Evolutionary conservation across 1,284 basidiomycete genomes (phyloP).

Genomic region (Apiotrichum laibachii): DNA sequence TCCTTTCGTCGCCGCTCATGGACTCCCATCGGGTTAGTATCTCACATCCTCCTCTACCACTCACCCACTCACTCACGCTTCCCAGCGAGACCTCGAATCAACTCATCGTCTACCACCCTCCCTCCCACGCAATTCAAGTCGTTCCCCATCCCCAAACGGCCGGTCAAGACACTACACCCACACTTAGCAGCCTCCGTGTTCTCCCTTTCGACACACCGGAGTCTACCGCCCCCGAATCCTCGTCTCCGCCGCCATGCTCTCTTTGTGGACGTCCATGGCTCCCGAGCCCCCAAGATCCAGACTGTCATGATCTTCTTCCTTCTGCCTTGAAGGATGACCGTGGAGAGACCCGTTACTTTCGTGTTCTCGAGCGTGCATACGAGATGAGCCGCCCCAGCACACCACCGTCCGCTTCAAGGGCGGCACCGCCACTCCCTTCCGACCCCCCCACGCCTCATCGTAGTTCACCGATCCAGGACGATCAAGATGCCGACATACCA

Average conservation of each 20-base stretch:
- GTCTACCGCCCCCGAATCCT: not conserved
- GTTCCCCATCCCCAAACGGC: constrained; percentile 17
- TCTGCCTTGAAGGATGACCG: not conserved
- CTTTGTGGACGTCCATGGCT: constrained; percentile 33
- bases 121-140: constrained; percentile 77
- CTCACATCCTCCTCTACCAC: not conserved
- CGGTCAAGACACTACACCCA: constrained; percentile 35
- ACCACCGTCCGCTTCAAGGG: constrained; percentile 12
- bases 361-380: constrained; percentile 45
- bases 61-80: not conserved
- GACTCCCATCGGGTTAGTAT: constrained; percentile 32
- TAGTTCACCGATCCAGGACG: not conserved
- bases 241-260: constrained; percentile 24
- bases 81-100: constrained; percentile 64
- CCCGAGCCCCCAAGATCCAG: not conserved
- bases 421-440: not conserved
- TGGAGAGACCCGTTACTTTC: constrained; percentile 34
- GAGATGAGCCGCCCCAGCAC: constrained; percentile 42
- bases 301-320: not conserved
- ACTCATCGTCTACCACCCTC: constrained; percentile 82
- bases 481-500: constrained; percentile 29
- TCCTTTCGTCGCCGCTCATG: constrained; percentile 12
- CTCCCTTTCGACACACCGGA: constrained; percentile 11
- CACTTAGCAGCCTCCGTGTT: constrained; percentile 42
- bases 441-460: not conserved